Evolutionary conservation across 2,329 filamentous ascomycete genomes (phyloP).

Genomic region (Dactylellina drechsleri): DNA sequence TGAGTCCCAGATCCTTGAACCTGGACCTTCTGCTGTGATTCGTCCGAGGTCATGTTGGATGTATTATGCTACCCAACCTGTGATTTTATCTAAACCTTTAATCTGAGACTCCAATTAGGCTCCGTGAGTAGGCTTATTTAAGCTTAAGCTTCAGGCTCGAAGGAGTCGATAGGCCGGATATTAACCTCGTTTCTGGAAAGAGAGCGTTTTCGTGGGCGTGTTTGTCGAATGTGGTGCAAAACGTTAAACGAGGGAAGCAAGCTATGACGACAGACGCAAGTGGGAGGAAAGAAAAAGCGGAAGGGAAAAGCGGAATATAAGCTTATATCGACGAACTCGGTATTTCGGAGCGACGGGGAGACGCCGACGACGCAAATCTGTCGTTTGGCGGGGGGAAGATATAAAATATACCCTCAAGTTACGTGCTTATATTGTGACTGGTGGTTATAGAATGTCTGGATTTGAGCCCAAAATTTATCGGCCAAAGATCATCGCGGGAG

Average conservation of each 20-base stretch:
- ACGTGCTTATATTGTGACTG: too few species aligned
- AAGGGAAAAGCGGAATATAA: slow-evolving; percentile 34
- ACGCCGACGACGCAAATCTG: neutral
- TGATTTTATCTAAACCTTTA: neutral
- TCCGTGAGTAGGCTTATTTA: too few species aligned
- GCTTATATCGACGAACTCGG: slow-evolving; percentile 40
- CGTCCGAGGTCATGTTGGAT: slow-evolving; percentile 43
- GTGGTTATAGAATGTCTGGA: neutral
- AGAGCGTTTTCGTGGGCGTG: slow-evolving; percentile 4
- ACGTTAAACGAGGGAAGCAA: slow-evolving; percentile 1
- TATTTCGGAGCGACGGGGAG: slow-evolving; percentile 14
- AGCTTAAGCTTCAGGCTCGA: neutral
- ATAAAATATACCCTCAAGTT: too few species aligned
- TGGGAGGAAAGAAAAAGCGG: slow-evolving; percentile 6
- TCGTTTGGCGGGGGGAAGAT: neutral
- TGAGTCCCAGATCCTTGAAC: slow-evolving; percentile 36
- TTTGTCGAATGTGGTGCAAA: slow-evolving; percentile 26
- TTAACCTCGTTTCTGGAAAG: neutral
- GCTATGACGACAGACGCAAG: slow-evolving; percentile 40
- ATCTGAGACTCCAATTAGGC: too few species aligned
- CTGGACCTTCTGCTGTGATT: slow-evolving; percentile 31
- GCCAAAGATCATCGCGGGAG: slow-evolving; percentile 39
- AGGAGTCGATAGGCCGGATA: slow-evolving; percentile 13
- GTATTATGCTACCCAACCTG: neutral
- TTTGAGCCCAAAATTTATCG: slow-evolving; percentile 29